Base-by-base conservation (phyloP, 805 yeast genomes). In the Suhomyces prunicola region DNA sequence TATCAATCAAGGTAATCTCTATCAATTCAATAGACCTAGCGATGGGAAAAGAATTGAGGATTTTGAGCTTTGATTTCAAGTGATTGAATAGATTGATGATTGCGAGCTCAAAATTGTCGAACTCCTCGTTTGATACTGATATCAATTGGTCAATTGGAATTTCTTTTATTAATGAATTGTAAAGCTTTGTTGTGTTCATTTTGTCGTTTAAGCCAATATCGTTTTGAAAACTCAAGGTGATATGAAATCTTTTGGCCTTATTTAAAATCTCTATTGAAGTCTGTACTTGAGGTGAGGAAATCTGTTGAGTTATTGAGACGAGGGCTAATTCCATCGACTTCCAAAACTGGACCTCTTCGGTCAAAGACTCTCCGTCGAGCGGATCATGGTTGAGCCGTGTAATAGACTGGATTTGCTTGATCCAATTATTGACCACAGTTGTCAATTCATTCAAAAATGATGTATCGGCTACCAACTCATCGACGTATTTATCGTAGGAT, bases 331-430 rank as follows among this genome's bases (percentile, higher is more conserved):
- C 93, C 73, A 88, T 75, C 0, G 90, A 80, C 7, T 74, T 70
- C 97, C 97, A 92, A 58, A 88, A 91, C 46, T 78, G 81, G 3
- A 87, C 74, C 61, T 92, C 97, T 41, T 87, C 90, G 1, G 68
- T 58, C 3, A 74, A 58, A 0, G 83, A 71, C 0, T 82, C 69
- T 1, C 88, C 90, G 26, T 79, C 83, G 0, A 69, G 54, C 0
- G 87, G 82, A 26, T 80, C 80, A 44, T 84, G 80, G 10, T 78
- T 66, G 23, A 85, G 60, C 23, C 72, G 71, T 0, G 90, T 81
- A 5, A 90, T 72, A 1, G 75, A 66, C 55, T 84, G 86, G 12
- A 86, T 80, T 33, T 81, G 79, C 55, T 76, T 81, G 15, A 86
- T 82, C 97, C 97, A 92, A 2, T 73, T 72, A 60, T 88, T 88